These are phyloP conservation scores for Nicotiana paniculata DNA, from an alignment of 257 asterid genomes.

Conservation along the genomic window DNA sequence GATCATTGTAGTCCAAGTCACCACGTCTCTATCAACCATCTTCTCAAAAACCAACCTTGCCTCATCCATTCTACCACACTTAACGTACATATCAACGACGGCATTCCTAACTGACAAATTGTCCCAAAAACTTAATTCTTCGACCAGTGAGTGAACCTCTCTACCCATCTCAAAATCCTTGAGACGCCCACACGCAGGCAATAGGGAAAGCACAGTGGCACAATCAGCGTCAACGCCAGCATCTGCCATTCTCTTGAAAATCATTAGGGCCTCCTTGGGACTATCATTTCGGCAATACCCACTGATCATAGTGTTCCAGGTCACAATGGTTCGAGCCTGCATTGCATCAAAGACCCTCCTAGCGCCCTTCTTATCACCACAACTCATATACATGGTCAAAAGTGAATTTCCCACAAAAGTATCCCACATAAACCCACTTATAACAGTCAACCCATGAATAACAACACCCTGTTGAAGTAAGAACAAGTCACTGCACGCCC, in stretches of 20 bases:
- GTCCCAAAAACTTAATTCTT: slow-evolving; percentile 37
- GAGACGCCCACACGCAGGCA: slow-evolving; percentile 75
- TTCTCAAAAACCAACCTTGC: slow-evolving; percentile 53
- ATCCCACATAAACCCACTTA: slow-evolving; percentile 39
- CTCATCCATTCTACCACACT: slow-evolving; percentile 60
- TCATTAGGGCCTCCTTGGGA: slow-evolving; percentile 48
- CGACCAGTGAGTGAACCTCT: slow-evolving; percentile 50
- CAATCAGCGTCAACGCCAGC: slow-evolving; percentile 50
- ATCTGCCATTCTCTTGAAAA: slow-evolving; percentile 50
- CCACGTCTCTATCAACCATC: slow-evolving; percentile 66
- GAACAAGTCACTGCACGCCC: slow-evolving; percentile 60
- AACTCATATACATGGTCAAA: slow-evolving; percentile 81
- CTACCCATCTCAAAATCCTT: slow-evolving; percentile 53
- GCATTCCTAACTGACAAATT: slow-evolving; percentile 67
- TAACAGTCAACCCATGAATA: slow-evolving; percentile 60
- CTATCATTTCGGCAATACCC: slow-evolving; percentile 51
- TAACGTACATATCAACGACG: slow-evolving; percentile 73
- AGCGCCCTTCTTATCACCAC: slow-evolving; percentile 61
- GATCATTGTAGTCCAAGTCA: slow-evolving; percentile 79
- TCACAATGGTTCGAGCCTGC: slow-evolving; percentile 44
- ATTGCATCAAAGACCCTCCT: slow-evolving; percentile 48
- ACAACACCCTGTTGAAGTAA: slow-evolving; percentile 53
- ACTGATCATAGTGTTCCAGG: slow-evolving; percentile 96
- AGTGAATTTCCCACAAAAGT: slow-evolving; percentile 71
- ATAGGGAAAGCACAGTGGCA: slow-evolving; percentile 68